Percentiles rank a stretch among this genome's conserved stretches.
These are phyloP conservation scores for Sugiyamaella qingdaonensis DNA, from an alignment of 805 yeast genomes.

Conservation along the genomic window DNA sequence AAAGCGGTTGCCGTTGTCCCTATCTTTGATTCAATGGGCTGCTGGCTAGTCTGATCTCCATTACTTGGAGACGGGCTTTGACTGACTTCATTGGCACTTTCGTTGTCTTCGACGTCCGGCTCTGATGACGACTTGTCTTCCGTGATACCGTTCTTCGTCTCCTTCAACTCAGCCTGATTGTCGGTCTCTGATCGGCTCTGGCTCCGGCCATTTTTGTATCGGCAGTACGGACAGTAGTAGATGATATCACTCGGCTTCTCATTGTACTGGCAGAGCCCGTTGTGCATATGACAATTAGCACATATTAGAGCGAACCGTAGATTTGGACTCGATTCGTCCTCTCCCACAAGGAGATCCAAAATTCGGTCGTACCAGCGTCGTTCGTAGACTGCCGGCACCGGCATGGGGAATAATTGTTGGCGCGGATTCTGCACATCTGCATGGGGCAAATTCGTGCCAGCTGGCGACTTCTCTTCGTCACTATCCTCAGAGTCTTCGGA, in stretches of 20 bases:
- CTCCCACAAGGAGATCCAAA: constrained; percentile 48
- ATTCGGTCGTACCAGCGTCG: constrained; percentile 42
- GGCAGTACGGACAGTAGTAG: constrained; percentile 63
- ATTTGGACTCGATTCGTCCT: constrained; percentile 58
- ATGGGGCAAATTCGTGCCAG: not conserved
- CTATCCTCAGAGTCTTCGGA: not conserved
- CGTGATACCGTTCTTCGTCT: not conserved
- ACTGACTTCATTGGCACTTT: not conserved
- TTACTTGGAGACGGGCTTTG: too few relatives aligned
- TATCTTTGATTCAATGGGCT: not conserved
- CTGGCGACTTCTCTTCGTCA: not conserved
- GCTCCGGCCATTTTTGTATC: constrained; percentile 11
- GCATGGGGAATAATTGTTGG: not conserved
- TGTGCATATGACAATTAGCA: constrained; percentile 58
- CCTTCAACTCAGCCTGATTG: not conserved
- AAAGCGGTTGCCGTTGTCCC: not conserved
- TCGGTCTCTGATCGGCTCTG: not conserved
- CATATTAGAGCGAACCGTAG: constrained; percentile 71
- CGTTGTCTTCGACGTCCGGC: not conserved
- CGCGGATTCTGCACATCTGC: not conserved
- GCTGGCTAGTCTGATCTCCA: not conserved
- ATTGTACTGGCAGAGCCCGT: constrained; percentile 79
- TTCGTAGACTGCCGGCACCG: constrained; percentile 14
- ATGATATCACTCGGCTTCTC: constrained; percentile 45
- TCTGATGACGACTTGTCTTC: not conserved